A percentile compares a stretch with the other conserved stretches of the same genome.
phyloP scores from a whole-genome alignment of 1,284 basidiomycete species.

The Fomes fomentarius region DNA sequence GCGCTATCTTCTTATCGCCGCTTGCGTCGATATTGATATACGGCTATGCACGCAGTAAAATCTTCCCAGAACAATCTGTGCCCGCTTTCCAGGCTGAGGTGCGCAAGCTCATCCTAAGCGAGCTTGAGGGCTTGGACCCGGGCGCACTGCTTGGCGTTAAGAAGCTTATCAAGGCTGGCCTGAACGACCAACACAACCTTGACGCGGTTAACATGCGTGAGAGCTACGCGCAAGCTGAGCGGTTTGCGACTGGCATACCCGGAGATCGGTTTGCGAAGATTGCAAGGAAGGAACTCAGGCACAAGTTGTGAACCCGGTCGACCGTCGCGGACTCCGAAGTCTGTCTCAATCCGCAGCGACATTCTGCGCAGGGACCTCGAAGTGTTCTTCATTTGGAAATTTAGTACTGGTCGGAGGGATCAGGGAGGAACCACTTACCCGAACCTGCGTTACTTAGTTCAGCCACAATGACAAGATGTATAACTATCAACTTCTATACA shows the following conservation, averaged over 20 bases:
- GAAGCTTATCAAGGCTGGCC: conserved; percentile 54
- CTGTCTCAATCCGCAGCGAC: conserved; percentile 16
- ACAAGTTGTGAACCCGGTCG: conserved; percentile 48
- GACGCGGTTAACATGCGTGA: conserved; percentile 70
- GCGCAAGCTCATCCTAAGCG: conserved; percentile 47
- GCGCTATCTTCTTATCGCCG: conserved; percentile 17
- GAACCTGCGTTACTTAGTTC: too few relatives aligned
- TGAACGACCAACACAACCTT: conserved; percentile 65
- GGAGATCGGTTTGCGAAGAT: conserved; percentile 56
- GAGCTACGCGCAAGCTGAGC: conserved; percentile 68
- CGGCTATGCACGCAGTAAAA: conserved; percentile 46
- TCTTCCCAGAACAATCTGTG: conserved; percentile 56
- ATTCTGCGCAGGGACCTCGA: too few relatives aligned
- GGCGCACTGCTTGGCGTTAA: conserved; percentile 56
- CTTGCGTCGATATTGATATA: conserved; percentile 7
- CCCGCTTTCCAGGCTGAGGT: conserved; percentile 59
- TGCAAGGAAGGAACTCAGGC: conserved; percentile 64
- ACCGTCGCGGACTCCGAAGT: neutral
- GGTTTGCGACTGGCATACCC: conserved; percentile 64
- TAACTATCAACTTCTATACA: too few relatives aligned
- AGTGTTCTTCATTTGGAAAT: too few relatives aligned
- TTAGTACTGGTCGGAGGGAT: too few relatives aligned
- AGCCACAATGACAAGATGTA: too few relatives aligned
- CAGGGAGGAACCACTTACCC: too few relatives aligned
- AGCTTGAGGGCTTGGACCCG: conserved; percentile 59